Percentiles rank a stretch among this genome's conserved stretches.
Conservation (phyloP, 257 asterid genomes). For the Thymus quinquecostatus region DNA sequence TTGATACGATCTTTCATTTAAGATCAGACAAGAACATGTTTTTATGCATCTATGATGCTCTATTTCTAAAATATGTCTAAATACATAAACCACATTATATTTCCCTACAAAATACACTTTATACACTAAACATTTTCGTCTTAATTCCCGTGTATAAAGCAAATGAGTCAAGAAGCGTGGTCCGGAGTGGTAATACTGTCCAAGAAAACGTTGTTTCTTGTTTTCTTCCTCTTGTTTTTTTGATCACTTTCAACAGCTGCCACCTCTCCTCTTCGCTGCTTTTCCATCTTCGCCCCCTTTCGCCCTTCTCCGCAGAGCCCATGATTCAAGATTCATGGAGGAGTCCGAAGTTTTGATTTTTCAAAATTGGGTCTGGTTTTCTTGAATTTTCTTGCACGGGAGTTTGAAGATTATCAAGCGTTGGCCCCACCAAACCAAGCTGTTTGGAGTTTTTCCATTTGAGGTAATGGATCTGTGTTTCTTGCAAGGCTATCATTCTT, state of each 20-base stretch:
- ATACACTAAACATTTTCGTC: too few species aligned
- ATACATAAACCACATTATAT: too few species aligned
- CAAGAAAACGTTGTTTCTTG: slow-evolving; percentile 20
- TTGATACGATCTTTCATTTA: too few species aligned
- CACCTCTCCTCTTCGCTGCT: slow-evolving; percentile 25
- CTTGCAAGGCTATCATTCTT: slow-evolving; percentile 3
- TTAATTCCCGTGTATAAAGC: too few species aligned
- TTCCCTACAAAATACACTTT: too few species aligned
- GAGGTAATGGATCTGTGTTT: slow-evolving; percentile 39
- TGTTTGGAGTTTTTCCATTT: slow-evolving; percentile 17
- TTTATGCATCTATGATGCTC: too few species aligned
- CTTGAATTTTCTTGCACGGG: slow-evolving; percentile 22
- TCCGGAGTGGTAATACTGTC: not conserved
- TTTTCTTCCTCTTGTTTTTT: slow-evolving; percentile 23
- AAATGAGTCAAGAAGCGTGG: too few species aligned
- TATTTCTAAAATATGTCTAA: too few species aligned
- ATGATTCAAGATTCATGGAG: slow-evolving; percentile 43
- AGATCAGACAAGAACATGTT: too few species aligned
- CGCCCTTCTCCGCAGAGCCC: slow-evolving; percentile 19
- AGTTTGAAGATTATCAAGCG: slow-evolving; percentile 25
- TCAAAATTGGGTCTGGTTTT: slow-evolving; percentile 27
- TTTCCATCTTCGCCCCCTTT: slow-evolving; percentile 31
- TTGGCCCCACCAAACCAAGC: slow-evolving; percentile 15
- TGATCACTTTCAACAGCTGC: slow-evolving; percentile 31
- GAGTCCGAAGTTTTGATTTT: slow-evolving; percentile 24